A percentile compares a stretch with the other conserved stretches of the same genome.
Conservation (phyloP, 306 rosid species). For the Begonia loranthoides region DNA sequence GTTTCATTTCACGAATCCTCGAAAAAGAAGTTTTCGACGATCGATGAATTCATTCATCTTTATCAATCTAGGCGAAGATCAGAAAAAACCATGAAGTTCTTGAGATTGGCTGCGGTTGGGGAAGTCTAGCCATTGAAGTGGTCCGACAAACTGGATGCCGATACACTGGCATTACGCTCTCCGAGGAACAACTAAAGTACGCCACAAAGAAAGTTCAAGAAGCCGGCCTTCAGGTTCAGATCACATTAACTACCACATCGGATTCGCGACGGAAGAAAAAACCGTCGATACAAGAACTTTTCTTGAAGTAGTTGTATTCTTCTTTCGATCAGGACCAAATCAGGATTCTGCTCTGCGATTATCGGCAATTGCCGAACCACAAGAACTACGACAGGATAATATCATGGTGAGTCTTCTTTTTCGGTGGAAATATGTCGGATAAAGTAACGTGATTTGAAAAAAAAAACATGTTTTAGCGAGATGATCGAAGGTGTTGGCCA, state of each 20-base stretch:
- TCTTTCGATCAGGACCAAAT: constrained; percentile 41
- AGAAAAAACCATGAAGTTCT: constrained; percentile 59
- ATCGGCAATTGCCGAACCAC: constrained; percentile 53
- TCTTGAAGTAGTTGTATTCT: background rate
- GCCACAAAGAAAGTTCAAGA: constrained; percentile 58
- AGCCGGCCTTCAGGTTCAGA: constrained; percentile 60
- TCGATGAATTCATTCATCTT: background rate
- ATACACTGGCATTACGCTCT: constrained; percentile 80
- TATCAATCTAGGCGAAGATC: constrained; percentile 41
- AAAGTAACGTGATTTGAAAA: background rate
- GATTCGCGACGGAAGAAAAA: too few relatives aligned
- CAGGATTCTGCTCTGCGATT: constrained; percentile 64
- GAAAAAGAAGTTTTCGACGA: too few relatives aligned
- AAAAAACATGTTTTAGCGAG: constrained; percentile 37
- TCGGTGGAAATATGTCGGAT: background rate
- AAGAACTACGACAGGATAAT: constrained; percentile 60
- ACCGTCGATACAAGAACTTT: background rate
- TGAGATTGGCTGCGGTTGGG: constrained; percentile 94
- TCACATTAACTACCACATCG: too few relatives aligned
- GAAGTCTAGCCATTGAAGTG: constrained; percentile 76
- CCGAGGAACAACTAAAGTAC: constrained; percentile 61
- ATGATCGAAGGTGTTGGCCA: constrained; percentile 82
- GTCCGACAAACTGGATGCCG: constrained; percentile 67
- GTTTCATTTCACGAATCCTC: constrained; percentile 2
- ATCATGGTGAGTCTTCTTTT: constrained; percentile 52